These are phyloP conservation scores for Uncinocarpus reesii DNA, from an alignment of 2,329 filamentous ascomycete species.

Conservation along the genomic window DNA sequence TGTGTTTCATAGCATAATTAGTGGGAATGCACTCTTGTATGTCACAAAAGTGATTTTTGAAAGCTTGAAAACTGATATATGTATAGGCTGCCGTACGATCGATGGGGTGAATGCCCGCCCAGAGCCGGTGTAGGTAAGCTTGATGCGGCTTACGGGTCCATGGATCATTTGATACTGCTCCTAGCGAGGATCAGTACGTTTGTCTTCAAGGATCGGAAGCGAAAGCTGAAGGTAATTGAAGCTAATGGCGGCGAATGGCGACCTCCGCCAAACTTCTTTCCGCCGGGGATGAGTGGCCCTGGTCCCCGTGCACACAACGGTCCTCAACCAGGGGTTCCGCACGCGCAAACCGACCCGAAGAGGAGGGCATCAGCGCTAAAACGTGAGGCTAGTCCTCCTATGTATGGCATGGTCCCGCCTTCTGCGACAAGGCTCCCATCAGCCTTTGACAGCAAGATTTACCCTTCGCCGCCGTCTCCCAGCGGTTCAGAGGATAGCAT, in stretches of 20 bases:
- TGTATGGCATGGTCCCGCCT: conserved; percentile 42
- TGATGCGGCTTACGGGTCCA: conserved; percentile 75
- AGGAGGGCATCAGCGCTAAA: conserved; percentile 15
- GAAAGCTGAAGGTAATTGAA: conserved; percentile 62
- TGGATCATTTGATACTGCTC: conserved; percentile 76
- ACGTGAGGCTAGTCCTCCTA: conserved; percentile 27
- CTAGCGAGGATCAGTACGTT: conserved; percentile 73
- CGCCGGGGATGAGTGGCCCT: conserved; percentile 19
- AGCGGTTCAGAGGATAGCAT: conserved; percentile 30
- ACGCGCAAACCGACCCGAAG: conserved; percentile 11
- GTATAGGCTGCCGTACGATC: conserved; percentile 62
- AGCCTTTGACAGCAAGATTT: conserved; percentile 37
- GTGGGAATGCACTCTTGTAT: conserved; percentile 75
- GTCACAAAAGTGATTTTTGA: conserved; percentile 31
- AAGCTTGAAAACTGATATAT: not conserved
- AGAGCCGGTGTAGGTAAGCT: conserved; percentile 66
- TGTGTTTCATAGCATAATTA: conserved; percentile 78
- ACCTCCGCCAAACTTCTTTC: conserved; percentile 42
- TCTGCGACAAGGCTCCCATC: conserved; percentile 36
- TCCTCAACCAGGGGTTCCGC: conserved; percentile 15
- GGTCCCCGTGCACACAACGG: conserved; percentile 12
- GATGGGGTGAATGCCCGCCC: conserved; percentile 81
- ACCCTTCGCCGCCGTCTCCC: conserved; percentile 17
- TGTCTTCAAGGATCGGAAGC: conserved; percentile 60
- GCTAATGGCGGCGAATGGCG: conserved; percentile 49